These are phyloP conservation scores for Pestalotiopsis sp. DNA, from an alignment of 2,329 filamentous ascomycete genomes.

Conservation along the genomic window DNA sequence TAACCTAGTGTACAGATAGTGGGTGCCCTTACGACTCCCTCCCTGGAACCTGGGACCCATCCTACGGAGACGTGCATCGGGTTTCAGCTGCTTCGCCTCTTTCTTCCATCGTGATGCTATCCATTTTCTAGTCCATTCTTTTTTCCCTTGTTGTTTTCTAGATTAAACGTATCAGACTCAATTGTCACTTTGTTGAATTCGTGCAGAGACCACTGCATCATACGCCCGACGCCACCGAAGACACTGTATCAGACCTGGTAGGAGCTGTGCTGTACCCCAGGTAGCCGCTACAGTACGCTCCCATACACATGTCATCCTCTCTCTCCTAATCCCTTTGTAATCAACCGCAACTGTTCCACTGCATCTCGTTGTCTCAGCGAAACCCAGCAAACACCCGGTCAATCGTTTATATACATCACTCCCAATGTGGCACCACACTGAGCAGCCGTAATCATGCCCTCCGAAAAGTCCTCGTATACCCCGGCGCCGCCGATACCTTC, in stretches of 20 bases:
- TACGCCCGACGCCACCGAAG: not conserved
- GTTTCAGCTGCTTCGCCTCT: conserved; percentile 3
- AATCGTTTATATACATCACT: conserved; percentile 1
- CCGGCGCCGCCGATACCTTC: conserved; percentile 76
- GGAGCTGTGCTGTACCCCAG: too few relatives aligned
- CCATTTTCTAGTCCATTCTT: not conserved
- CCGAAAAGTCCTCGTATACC: conserved; percentile 61
- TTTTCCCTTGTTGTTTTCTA: not conserved
- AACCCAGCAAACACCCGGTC: not conserved
- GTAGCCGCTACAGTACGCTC: not conserved
- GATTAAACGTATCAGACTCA: not conserved
- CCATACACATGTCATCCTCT: not conserved
- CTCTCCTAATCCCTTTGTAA: not conserved
- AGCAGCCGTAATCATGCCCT: conserved; percentile 34
- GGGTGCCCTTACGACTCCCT: not conserved
- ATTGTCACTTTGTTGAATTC: not conserved
- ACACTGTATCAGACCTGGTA: too few relatives aligned
- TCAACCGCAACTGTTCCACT: not conserved
- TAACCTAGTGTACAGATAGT: too few relatives aligned
- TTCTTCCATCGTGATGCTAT: not conserved
- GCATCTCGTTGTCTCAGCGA: not conserved
- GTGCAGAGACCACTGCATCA: not conserved
- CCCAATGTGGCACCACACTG: conserved; percentile 6
- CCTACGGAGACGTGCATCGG: not conserved
- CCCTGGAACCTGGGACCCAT: not conserved